phyloP scores from a whole-genome alignment of 2,329 filamentous ascomycete genomes.

The Fusarium drepaniforme region DNA sequence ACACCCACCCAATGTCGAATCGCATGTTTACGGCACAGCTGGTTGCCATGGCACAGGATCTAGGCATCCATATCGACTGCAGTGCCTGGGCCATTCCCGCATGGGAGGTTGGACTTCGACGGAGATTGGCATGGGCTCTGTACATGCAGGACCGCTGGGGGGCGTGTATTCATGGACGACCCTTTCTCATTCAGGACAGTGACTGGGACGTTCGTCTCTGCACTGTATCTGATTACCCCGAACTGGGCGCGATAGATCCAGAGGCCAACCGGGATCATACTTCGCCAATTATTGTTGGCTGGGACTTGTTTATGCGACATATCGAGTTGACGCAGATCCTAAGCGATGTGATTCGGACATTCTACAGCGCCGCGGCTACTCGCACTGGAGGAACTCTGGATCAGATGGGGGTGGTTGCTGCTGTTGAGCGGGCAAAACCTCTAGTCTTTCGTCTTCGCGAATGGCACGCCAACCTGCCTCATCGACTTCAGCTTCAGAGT shows the following conservation, averaged over 20 bases:
- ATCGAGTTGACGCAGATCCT: constrained; percentile 64
- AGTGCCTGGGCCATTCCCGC: constrained; percentile 71
- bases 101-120: constrained; percentile 73
- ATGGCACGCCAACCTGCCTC: constrained; percentile 62
- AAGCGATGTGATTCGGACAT: constrained; percentile 61
- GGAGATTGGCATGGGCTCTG: constrained; percentile 72
- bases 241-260: constrained; percentile 49
- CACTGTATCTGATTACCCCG: constrained; percentile 53
- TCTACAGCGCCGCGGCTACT: constrained; percentile 57
- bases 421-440: constrained; percentile 50
- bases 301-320: constrained; percentile 63
- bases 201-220: constrained; percentile 66
- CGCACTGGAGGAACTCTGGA: constrained; percentile 46
- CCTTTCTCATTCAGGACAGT: constrained; percentile 63
- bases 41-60: constrained; percentile 68
- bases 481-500: constrained; percentile 58
- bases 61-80: constrained; percentile 72
- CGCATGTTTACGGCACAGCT: constrained; percentile 65
- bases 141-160: constrained; percentile 76
- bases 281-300: constrained; percentile 58
- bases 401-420: constrained; percentile 48
- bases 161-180: constrained; percentile 67
- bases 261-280: constrained; percentile 52
- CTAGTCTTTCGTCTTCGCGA: constrained; percentile 49
- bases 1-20: constrained; percentile 46